phyloP scores from a whole-genome alignment of 2,329 filamentous ascomycete species.

The Calonectria pseudoreteaudii region DNA sequence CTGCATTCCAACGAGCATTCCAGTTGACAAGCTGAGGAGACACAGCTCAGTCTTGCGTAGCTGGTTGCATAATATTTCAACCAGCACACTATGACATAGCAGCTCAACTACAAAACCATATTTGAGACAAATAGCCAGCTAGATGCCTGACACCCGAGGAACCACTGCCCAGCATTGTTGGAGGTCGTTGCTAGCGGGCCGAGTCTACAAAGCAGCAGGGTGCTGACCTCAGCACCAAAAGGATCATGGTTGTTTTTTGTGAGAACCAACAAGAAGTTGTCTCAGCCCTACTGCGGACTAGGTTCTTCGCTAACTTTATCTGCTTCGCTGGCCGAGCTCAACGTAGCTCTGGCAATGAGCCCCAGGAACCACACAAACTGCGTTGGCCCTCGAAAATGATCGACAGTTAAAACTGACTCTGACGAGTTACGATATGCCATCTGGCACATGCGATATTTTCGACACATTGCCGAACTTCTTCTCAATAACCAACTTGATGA shows the following conservation, averaged over 20 bases:
- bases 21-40: neutral
- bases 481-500: neutral
- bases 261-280: neutral
- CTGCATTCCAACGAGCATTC: neutral
- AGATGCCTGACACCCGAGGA: neutral
- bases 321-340: neutral
- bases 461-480: neutral
- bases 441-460: neutral
- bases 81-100: too few relatives aligned
- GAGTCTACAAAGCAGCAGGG: neutral
- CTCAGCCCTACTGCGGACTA: neutral
- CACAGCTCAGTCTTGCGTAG: neutral
- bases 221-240: neutral
- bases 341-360: neutral
- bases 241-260: neutral
- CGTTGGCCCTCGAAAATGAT: neutral
- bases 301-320: neutral
- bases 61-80: too few relatives aligned
- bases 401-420: neutral
- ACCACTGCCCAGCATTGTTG: too few relatives aligned
- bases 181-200: neutral
- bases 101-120: neutral
- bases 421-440: neutral
- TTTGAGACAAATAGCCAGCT: neutral
- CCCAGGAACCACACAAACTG: neutral